Percentiles rank a stretch among this genome's conserved stretches.
Evolutionary conservation across 768 basidiomycete genomes (phyloP).

Genomic region (Postia placenta): DNA sequence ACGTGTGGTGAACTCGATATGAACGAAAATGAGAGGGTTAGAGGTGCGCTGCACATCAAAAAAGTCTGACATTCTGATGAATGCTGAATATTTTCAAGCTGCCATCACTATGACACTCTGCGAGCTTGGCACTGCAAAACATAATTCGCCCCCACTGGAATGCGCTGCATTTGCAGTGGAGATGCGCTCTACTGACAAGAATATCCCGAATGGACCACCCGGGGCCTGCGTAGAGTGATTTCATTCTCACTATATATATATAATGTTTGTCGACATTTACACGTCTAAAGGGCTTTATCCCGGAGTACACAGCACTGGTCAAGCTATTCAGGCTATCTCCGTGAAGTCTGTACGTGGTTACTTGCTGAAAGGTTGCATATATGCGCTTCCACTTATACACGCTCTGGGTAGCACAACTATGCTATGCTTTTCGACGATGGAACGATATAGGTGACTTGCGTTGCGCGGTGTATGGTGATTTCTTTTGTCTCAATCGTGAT

Average conservation of each 20-base stretch:
- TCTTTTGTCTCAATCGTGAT: neutral
- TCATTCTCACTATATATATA: neutral
- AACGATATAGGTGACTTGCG: constrained; percentile 59
- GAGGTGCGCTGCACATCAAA: constrained; percentile 36
- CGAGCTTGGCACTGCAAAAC: constrained; percentile 69
- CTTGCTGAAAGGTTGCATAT: neutral
- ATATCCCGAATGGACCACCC: constrained; percentile 17
- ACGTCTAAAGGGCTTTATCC: constrained; percentile 51
- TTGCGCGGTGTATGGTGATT: neutral
- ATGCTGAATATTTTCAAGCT: constrained; percentile 33
- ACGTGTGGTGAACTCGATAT: constrained; percentile 53
- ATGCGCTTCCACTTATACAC: neutral
- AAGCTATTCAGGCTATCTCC: constrained; percentile 77
- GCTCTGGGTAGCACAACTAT: constrained; percentile 54
- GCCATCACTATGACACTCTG: constrained; percentile 77
- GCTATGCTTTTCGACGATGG: constrained; percentile 68
- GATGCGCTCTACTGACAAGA: neutral
- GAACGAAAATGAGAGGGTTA: constrained; percentile 55
- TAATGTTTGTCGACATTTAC: neutral
- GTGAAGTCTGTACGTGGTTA: constrained; percentile 61
- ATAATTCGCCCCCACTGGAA: constrained; percentile 63
- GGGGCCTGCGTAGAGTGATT: constrained; percentile 50
- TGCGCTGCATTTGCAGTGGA: constrained; percentile 30
- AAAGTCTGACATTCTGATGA: neutral
- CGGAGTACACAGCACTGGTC: constrained; percentile 83